Base-by-base conservation (phyloP, 192 early-diverging fungal species). In the Entomortierella beljakovae region DNA sequence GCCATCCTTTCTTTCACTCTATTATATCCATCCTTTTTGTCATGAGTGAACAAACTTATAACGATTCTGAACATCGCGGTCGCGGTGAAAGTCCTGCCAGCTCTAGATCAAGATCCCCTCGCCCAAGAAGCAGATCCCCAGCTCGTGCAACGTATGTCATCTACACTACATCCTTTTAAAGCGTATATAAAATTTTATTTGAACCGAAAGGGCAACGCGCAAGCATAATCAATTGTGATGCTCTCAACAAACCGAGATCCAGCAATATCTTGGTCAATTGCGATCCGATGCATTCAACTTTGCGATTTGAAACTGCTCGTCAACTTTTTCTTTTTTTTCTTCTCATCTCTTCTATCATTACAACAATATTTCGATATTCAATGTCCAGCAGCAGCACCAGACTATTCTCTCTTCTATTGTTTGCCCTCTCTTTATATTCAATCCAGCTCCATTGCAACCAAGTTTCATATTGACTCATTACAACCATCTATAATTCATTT, bases 41-140 rank as follows among this genome's bases (percentile, higher is more conserved):
- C 48, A 79, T 79, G 75, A 79, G 68, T 42, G 75, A 79, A 51
- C 74, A 77, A 32, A 43, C 65, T 15, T 77, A 79, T 40, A 59
- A 53, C 26, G 75, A 69, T n/a, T 54, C 61, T 33, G 75, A 79
- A 34, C 67, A 68, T 40, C 75, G 62, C 35, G 57, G 57, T 13
- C 67, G 67, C 43, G 75, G 50, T 25, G 66, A 70, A 32, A 79
- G 67, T 42, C 67, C 66, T 26, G 51, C 54, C 49, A 79, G 67
- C 67, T 79, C 75, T 15, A 61, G 75, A 54, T 79, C 75, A 33
- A 62, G 75, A 60, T 79, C 75, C 6, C 75, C 75, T 40, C 66
- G 75, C 35, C 75, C 75, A 26, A 79, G 75, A 65, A 70, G 67
- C 57, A 61, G 75, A 37, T 70, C 75, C 3, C 67, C 75, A n/a